These are phyloP conservation scores for Begonia masoniana DNA, from an alignment of 306 rosid genomes.

Conservation along the genomic window DNA sequence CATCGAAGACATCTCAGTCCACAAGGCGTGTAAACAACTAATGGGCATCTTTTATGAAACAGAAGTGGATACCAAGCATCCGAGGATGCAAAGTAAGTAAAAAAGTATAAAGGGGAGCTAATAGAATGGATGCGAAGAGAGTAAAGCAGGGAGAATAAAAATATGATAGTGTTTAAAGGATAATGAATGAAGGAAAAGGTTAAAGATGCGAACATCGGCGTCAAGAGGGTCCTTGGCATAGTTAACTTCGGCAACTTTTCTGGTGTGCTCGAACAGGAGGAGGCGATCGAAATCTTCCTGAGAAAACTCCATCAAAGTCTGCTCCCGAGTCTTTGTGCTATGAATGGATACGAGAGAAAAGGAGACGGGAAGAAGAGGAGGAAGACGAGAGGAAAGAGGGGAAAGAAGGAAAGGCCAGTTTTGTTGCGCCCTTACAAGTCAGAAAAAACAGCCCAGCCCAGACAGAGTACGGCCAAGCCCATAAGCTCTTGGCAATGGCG, in stretches of 20 bases:
- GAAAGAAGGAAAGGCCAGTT: not conserved
- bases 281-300: conserved; percentile 48
- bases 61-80: no score
- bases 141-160: not conserved
- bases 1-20: no score
- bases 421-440: no score
- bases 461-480: no score
- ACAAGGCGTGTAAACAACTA: no score
- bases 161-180: not conserved
- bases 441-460: no score
- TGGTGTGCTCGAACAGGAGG: conserved; percentile 35
- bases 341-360: not conserved
- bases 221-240: conserved; percentile 49
- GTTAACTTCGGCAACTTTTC: conserved; percentile 46
- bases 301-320: conserved; percentile 39
- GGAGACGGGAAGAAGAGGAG: not conserved
- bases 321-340: not conserved
- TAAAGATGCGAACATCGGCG: conserved; percentile 38
- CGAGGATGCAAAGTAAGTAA: no score
- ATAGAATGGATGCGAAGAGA: no score
- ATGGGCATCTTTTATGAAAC: no score
- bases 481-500: not conserved
- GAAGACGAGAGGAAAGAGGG: not conserved
- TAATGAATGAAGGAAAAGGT: conserved; percentile 5
- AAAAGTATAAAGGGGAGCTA: no score